These are phyloP conservation scores for Kurtzmaniella natalensis DNA, from an alignment of 1,139 yeast species.

Conservation along the genomic window DNA sequence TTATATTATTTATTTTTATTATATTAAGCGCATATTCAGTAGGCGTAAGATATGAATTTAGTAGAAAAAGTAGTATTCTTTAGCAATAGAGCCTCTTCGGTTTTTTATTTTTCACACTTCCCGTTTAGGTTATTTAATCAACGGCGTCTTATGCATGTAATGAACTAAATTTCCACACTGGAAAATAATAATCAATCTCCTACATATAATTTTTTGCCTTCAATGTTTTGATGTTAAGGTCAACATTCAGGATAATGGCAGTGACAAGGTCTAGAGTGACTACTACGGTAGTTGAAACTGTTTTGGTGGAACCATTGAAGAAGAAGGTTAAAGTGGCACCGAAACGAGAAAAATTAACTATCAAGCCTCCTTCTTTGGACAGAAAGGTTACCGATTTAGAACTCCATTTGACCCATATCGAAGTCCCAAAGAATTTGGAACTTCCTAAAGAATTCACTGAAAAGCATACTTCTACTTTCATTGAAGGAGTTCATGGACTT, in stretches of 20 bases:
- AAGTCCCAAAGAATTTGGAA: conserved; percentile 20
- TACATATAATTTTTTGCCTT: no score
- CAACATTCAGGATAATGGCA: conserved; percentile 1
- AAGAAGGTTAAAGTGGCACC: neutral
- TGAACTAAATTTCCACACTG: no score
- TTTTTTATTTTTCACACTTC: no score
- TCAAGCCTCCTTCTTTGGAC: neutral
- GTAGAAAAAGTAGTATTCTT: no score
- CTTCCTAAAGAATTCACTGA: conserved; percentile 39
- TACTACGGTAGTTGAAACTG: neutral
- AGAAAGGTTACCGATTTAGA: conserved; percentile 18
- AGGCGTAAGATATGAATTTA: no score
- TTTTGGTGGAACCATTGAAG: neutral
- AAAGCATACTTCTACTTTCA: conserved; percentile 41
- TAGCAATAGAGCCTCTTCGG: no score
- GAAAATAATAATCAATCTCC: no score
- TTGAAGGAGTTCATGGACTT: conserved; percentile 37
- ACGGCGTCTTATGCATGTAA: no score
- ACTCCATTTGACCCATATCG: conserved; percentile 23
- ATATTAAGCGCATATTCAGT: no score
- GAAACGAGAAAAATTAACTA: neutral
- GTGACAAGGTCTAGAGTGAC: neutral
- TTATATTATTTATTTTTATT: no score
- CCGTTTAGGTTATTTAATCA: no score
- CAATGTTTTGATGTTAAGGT: no score